Evolutionary conservation across 306 rosid genomes (phyloP), one percentile per base, ranked within the genome.

Genomic region (Dryas alaskensis): DNA sequence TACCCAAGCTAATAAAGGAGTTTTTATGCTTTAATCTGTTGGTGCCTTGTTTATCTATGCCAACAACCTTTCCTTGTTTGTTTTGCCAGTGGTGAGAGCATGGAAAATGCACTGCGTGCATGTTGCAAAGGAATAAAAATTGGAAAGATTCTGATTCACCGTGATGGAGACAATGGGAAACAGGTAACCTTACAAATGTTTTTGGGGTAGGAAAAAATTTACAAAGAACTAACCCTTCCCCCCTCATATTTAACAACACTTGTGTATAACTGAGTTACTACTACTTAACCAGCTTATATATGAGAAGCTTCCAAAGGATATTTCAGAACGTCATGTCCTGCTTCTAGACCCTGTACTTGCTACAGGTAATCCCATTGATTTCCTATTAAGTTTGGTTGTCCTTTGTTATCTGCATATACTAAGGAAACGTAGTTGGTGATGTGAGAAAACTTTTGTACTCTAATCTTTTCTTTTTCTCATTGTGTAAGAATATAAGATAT

Each of bases 291-390:
- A 94, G 99, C 97, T 94, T 78, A 94, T 94, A 79, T 94, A 91
- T 49, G 96, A 94, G 86, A 94, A 94, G 83, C 92, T 94, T 76
- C 99, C 99, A 64, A 89, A 83, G 79, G 99, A 91, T 82, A 94
- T 94, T 75, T 94, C 99, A 54, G 97, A 94, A 78, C 90, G 99
- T 11, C 99, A 94, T 79, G 99, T 94, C 80, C 89, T 94, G 81
- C 99, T 94, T 81, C 92, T 94, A 27, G 99, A 94, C 69, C 99
- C 99, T 8, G 99, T 94, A 82, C 96, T 94, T 73, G 99, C 95
- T 69, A 94, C 99, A 76, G 99, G 99, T 94, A 84, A 58, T 19
- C 53, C 62, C 66, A 70, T 57, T 66, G 5, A 47, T 39, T 74
- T 59, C 65, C n/a, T 25, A 31, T 46, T 70, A 54, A 42, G 65